These are phyloP conservation scores for Nicotiana noctiflora DNA, from an alignment of 257 asterid species.

Conservation along the genomic window DNA sequence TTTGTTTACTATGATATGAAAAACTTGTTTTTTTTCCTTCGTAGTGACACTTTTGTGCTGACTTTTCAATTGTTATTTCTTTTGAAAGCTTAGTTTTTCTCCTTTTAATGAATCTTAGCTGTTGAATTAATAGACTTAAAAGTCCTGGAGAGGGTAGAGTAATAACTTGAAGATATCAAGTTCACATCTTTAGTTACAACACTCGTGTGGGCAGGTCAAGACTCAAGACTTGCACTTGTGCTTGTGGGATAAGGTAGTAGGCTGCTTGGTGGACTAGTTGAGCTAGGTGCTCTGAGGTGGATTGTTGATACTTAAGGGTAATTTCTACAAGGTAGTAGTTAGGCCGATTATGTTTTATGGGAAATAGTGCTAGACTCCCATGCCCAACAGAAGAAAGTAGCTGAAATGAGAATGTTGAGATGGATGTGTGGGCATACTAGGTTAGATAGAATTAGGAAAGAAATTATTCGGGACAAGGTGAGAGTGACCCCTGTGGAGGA, in stretches of 20 bases:
- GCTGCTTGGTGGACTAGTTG: not conserved
- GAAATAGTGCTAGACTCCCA: no score
- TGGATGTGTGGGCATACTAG: no score
- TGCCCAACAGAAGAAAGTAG: no score
- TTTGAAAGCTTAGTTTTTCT: not conserved
- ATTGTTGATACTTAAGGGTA: no score
- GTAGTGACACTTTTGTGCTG: no score
- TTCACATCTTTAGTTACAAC: not conserved
- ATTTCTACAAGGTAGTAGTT: no score
- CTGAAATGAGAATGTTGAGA: no score
- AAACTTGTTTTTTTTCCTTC: not conserved
- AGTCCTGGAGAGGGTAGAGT: not conserved
- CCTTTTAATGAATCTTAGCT: not conserved
- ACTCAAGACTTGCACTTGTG: not conserved
- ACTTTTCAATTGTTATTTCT: not conserved
- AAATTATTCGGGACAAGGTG: no score
- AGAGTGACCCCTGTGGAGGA: no score
- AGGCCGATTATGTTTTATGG: no score
- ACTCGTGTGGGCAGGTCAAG: not conserved
- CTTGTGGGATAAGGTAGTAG: not conserved
- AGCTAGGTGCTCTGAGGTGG: not conserved
- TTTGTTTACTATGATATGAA: not conserved
- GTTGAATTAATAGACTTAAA: not conserved
- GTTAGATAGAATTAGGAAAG: no score
- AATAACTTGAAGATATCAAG: not conserved